Percentiles rank a stretch among this genome's conserved stretches.
Evolutionary conservation across 2,329 filamentous ascomycete species (phyloP).

Genomic region (Fulvia fulva): DNA sequence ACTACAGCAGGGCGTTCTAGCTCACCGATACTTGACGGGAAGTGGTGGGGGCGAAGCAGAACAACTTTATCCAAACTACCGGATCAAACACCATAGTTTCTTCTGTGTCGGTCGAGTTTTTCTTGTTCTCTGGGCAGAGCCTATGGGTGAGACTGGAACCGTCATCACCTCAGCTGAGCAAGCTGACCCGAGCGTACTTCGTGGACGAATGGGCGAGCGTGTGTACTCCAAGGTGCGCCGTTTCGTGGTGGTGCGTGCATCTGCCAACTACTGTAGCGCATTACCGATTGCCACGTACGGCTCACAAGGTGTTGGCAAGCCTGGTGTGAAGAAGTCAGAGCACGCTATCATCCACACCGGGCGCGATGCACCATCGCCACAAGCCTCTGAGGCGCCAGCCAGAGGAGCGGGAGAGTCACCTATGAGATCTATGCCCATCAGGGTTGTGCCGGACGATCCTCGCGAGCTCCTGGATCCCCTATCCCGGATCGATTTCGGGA

Average conservation of each 20-base stretch:
- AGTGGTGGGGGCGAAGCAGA: slow-evolving; percentile 2
- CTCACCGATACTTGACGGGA: slow-evolving; percentile 1
- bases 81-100: slow-evolving; percentile 6
- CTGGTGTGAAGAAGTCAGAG: slow-evolving; percentile 18
- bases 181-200: background rate
- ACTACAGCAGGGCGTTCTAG: background rate
- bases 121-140: slow-evolving; percentile 22
- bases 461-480: background rate
- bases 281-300: slow-evolving; percentile 27
- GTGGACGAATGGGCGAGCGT: slow-evolving; percentile 10
- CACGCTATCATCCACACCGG: slow-evolving; percentile 28
- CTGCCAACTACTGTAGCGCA: slow-evolving; percentile 14
- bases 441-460: slow-evolving; percentile 4
- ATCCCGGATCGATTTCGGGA: slow-evolving; percentile 13
- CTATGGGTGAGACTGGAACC: slow-evolving; percentile 11
- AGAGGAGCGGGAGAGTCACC: slow-evolving; percentile 10
- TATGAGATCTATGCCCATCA: slow-evolving; percentile 7
- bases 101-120: slow-evolving; percentile 21
- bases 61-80: slow-evolving; percentile 5
- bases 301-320: slow-evolving; percentile 19
- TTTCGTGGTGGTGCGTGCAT: slow-evolving; percentile 26
- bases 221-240: slow-evolving; percentile 25
- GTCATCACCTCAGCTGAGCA: slow-evolving; percentile 2
- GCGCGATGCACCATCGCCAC: background rate
- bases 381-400: slow-evolving; percentile 4